Evolutionary conservation across 192 early-diverging fungal genomes (phyloP).

Genomic region (Thamnidium elegans): DNA sequence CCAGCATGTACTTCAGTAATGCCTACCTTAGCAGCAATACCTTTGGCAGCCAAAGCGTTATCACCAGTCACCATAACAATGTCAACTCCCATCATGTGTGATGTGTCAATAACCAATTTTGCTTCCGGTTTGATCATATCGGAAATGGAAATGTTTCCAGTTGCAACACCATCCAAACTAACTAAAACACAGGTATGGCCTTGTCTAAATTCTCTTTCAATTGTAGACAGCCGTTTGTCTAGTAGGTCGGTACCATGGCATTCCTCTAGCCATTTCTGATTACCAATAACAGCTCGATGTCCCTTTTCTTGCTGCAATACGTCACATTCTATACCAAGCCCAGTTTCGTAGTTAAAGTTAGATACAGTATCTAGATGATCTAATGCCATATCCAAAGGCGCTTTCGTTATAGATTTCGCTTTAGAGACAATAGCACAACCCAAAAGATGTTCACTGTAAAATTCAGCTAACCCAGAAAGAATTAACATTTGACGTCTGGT

Average conservation of each 20-base stretch:
- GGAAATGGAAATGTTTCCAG: conserved; percentile 74
- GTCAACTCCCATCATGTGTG: conserved; percentile 61
- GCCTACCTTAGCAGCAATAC: conserved; percentile 78
- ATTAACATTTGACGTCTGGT: conserved; percentile 12
- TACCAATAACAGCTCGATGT: conserved; percentile 66
- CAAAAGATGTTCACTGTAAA: conserved; percentile 87
- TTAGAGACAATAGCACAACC: conserved; percentile 69
- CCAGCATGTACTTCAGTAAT: conserved; percentile 86
- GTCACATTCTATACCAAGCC: conserved; percentile 21
- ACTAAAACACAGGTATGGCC: conserved; percentile 84
- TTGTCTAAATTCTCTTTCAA: conserved; percentile 53
- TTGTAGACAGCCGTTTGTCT: conserved; percentile 27
- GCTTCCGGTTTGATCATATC: conserved; percentile 84
- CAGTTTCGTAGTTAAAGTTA: conserved; percentile 61
- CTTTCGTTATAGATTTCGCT: conserved; percentile 36
- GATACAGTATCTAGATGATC: conserved; percentile 42
- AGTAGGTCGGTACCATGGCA: conserved; percentile 46
- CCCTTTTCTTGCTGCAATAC: not conserved
- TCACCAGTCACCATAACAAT: conserved; percentile 94
- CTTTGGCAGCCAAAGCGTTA: conserved; percentile 75
- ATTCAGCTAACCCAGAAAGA: conserved; percentile 70
- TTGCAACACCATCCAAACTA: conserved; percentile 55
- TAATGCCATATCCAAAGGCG: conserved; percentile 27
- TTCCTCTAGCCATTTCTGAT: conserved; percentile 55
- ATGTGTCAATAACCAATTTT: conserved; percentile 58